Conservation (phyloP, 1,284 basidiomycete genomes). For the Cryptococcus sp. region DNA sequence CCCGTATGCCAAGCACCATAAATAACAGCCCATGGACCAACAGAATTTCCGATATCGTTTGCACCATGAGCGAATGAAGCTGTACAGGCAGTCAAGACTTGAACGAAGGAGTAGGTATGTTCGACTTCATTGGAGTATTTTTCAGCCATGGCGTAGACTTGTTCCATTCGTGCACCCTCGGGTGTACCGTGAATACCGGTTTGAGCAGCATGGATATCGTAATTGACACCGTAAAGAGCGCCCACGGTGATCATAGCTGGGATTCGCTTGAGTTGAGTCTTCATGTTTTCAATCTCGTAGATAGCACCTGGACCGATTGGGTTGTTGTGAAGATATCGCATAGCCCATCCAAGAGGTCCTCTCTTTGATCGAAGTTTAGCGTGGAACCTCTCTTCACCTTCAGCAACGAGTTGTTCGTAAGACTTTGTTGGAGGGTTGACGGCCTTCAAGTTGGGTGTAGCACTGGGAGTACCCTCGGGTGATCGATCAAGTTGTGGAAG, state of each 20-base stretch:
- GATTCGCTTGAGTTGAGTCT: constrained; percentile 23
- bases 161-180: constrained; percentile 44
- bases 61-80: constrained; percentile 51
- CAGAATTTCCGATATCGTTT: constrained; percentile 48
- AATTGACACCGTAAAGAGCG: constrained; percentile 33
- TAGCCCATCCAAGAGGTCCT: constrained; percentile 37
- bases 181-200: constrained; percentile 40
- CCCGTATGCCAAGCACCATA: constrained; percentile 45
- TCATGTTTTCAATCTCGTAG: constrained; percentile 33
- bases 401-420: constrained; percentile 24
- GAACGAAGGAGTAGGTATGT: constrained; percentile 51
- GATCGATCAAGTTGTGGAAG: not conserved
- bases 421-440: not conserved
- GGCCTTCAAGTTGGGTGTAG: not conserved
- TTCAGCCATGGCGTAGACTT: constrained; percentile 42
- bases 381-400: constrained; percentile 24
- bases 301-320: constrained; percentile 29
- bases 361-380: constrained; percentile 26
- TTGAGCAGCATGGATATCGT: constrained; percentile 47
- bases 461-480: not conserved
- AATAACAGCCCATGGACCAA: constrained; percentile 50
- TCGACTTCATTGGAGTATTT: constrained; percentile 51
- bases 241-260: constrained; percentile 26
- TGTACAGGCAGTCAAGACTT: constrained; percentile 51
- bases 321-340: constrained; percentile 35